Evolutionary conservation across 1,139 yeast genomes (phyloP), one percentile per base, ranked within the genome.

Genomic region (Yamadazyma membranifaciens): DNA sequence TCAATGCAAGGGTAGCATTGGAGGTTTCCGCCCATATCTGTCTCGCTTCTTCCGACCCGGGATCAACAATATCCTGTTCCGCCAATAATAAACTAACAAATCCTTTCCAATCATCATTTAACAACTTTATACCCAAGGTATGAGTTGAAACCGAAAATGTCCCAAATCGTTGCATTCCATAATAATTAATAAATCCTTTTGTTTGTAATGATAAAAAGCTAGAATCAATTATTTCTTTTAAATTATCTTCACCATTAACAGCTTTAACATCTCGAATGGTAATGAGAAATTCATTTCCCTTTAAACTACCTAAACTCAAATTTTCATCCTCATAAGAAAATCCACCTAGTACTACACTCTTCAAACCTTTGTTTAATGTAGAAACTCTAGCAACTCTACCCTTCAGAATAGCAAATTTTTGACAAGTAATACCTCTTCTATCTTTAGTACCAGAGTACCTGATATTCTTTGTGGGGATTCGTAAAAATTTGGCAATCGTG

Each of bases 121-220:
- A 67, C 26, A 92, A 69, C 45, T 75, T 76, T 45, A 79, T 78
- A 38, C 99, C 99, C 40, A 89, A 73, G 27, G 75, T 78, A 62
- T 92, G 97, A 0, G 98, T 91, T 1, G 98, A 87, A 24, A 88
- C 73, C 7, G 96, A 86, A 56, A 89, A 92, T 0, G 98, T 89
- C 26, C 99, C 99, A 60, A 92, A 92, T 57, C 99, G 71, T 68
- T 92, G 99, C 94, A 92, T 84, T 15, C 99, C 99, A 57, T 78
- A 92, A 60, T 94, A 92, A 60, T 92, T 92, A 50, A 92, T 84
- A 52, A 87, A 92, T 0, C 99, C 99, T 25, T 75, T 71, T 1
- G 69, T 70, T 40, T 69, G 67, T 42, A 92, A 68, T 0, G 89
- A 77, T 4, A 68, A 57, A 49, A 89, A 72, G 25, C 92, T 77